Evolutionary conservation across 129 eudicot genomes (phyloP).

Genomic region (Tanacetum coccineum): DNA sequence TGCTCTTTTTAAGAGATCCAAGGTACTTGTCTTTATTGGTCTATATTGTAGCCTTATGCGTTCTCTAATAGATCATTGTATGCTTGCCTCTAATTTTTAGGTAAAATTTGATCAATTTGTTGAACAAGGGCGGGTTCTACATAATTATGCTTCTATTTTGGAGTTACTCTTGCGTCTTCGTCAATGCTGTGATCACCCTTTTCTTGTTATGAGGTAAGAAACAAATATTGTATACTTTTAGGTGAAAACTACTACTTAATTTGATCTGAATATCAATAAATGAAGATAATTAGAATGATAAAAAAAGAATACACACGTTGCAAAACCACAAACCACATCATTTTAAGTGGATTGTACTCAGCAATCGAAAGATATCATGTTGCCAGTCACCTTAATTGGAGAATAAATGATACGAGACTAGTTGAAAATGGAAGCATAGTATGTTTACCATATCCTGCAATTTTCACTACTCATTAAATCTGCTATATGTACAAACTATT

Average conservation of each 20-base stretch:
- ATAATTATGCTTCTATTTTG: slow-evolving; percentile 94
- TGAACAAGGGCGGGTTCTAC: slow-evolving; percentile 95
- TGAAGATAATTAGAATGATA: too few species aligned
- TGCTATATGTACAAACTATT: neutral
- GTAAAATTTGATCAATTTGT: slow-evolving; percentile 96
- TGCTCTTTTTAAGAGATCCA: slow-evolving; percentile 90
- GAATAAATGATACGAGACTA: too few species aligned
- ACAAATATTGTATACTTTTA: neutral
- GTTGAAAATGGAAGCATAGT: too few species aligned
- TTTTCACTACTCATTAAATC: too few species aligned
- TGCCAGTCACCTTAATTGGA: too few species aligned
- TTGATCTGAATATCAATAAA: too few species aligned
- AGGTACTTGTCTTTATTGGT: slow-evolving; percentile 38
- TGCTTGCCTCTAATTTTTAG: slow-evolving; percentile 34
- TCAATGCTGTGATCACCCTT: slow-evolving; percentile 98
- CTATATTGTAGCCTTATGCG: neutral
- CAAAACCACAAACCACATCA: too few species aligned
- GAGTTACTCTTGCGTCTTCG: slow-evolving; percentile 95
- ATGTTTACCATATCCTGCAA: too few species aligned
- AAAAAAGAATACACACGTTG: too few species aligned
- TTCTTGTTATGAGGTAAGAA: slow-evolving; percentile 91
- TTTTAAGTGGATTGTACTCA: too few species aligned
- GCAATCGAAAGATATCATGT: too few species aligned
- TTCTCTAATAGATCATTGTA: neutral
- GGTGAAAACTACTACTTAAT: neutral